phyloP scores from a whole-genome alignment of 2,329 filamentous ascomycete species.

The Calonectria pteridis region DNA sequence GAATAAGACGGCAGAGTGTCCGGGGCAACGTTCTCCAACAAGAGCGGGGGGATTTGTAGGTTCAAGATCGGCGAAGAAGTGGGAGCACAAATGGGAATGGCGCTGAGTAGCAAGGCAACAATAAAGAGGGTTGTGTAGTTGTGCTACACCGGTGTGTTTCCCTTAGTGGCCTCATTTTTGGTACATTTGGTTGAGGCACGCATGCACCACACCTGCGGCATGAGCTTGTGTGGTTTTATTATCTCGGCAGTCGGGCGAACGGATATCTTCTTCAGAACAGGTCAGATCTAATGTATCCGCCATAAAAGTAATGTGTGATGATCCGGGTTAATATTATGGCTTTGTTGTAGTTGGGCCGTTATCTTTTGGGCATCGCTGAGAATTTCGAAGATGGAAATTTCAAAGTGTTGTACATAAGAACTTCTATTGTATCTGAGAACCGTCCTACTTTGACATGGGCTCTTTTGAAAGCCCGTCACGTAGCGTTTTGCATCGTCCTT shows the following conservation, averaged over 20 bases:
- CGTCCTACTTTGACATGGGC: slow-evolving; percentile 44
- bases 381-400: slow-evolving; percentile 19
- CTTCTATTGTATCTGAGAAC: slow-evolving; percentile 46
- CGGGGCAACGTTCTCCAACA: too few relatives aligned
- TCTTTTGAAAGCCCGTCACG: slow-evolving; percentile 38
- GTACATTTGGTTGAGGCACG: not conserved
- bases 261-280: slow-evolving; percentile 27
- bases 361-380: not conserved
- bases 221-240: slow-evolving; percentile 36
- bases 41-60: not conserved
- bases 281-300: slow-evolving; percentile 28
- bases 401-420: slow-evolving; percentile 51
- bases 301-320: slow-evolving; percentile 17
- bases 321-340: slow-evolving; percentile 27
- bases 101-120: not conserved
- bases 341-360: slow-evolving; percentile 14
- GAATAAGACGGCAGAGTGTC: not conserved
- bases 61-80: not conserved
- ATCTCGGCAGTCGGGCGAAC: slow-evolving; percentile 39
- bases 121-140: not conserved
- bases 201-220: slow-evolving; percentile 34
- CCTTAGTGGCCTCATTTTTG: not conserved
- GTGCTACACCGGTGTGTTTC: not conserved
- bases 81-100: not conserved
- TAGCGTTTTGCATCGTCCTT: slow-evolving; percentile 34